Evolutionary conservation across 2,329 filamentous ascomycete genomes (phyloP).

Genomic region (Colletotrichum australisinense): DNA sequence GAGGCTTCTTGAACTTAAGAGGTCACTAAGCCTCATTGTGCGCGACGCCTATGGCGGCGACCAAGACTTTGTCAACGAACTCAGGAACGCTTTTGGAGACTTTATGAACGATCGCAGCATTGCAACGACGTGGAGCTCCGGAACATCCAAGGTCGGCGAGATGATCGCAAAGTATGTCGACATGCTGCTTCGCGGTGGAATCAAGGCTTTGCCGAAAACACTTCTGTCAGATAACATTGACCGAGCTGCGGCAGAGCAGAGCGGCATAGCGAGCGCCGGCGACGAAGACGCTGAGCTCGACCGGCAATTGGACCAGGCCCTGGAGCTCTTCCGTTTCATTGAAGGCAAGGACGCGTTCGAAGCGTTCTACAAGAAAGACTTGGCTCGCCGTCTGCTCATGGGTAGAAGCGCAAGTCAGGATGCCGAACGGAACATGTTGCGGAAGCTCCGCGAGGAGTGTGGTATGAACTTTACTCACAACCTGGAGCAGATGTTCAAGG

Average conservation of each 20-base stretch:
- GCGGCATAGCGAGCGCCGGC: slow-evolving; percentile 73
- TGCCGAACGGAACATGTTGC: slow-evolving; percentile 94
- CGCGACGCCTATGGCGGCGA: slow-evolving; percentile 81
- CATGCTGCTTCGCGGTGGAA: slow-evolving; percentile 84
- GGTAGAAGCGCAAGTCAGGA: slow-evolving; percentile 92
- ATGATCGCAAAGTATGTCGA: slow-evolving; percentile 99
- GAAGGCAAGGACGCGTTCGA: slow-evolving; percentile 98
- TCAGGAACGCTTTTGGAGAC: slow-evolving; percentile 86
- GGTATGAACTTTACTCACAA: slow-evolving; percentile 96
- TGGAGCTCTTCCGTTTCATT: slow-evolving; percentile 96
- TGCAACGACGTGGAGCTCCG: slow-evolving; percentile 78
- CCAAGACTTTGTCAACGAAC: slow-evolving; percentile 78
- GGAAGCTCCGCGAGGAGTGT: slow-evolving; percentile 91
- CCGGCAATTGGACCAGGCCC: slow-evolving; percentile 88
- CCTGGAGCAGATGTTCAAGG: slow-evolving; percentile 99
- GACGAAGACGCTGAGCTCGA: slow-evolving; percentile 95
- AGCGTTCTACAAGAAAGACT: slow-evolving; percentile 98
- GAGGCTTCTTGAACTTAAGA: slow-evolving; percentile 83
- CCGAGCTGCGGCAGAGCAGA: slow-evolving; percentile 66
- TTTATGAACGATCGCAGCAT: slow-evolving; percentile 94
- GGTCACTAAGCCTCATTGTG: slow-evolving; percentile 81
- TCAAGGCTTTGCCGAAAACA: slow-evolving; percentile 82
- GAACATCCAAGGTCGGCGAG: slow-evolving; percentile 94
- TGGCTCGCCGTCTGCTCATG: slow-evolving; percentile 91
- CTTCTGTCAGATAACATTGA: slow-evolving; percentile 73